These are phyloP conservation scores for Colletotrichum paranaense DNA, from an alignment of 2,329 filamentous ascomycete genomes.

Conservation along the genomic window DNA sequence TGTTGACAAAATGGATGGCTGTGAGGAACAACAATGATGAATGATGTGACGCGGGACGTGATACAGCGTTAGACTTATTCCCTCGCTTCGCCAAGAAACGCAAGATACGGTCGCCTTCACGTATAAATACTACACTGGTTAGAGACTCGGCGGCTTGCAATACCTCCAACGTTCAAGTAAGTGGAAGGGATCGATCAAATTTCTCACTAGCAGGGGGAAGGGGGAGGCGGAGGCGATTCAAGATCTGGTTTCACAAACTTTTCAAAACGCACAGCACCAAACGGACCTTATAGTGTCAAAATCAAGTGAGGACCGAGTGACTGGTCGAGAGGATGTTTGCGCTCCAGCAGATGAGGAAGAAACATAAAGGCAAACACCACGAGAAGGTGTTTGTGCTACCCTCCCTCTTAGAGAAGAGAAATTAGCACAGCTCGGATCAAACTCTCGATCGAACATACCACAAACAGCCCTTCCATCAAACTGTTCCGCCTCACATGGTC, in stretches of 20 bases:
- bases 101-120: not conserved
- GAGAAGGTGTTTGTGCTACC: not conserved
- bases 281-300: not conserved
- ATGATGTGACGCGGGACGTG: not conserved
- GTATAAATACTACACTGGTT: not conserved
- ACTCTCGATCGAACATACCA: not conserved
- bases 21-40: not conserved
- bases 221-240: too few relatives aligned
- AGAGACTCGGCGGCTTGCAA: not conserved
- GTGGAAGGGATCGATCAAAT: not conserved
- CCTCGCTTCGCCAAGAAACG: not conserved
- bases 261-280: not conserved
- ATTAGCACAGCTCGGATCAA: slow-evolving; percentile 63
- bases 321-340: not conserved
- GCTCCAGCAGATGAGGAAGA: not conserved
- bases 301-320: not conserved
- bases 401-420: not conserved
- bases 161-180: not conserved
- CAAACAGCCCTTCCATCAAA: not conserved
- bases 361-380: not conserved
- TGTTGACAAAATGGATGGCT: not conserved
- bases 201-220: not conserved
- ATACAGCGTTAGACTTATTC: not conserved
- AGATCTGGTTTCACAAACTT: not conserved
- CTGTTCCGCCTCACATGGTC: too few relatives aligned